Conservation (phyloP, 306 rosid genomes). For the Pueraria montana region DNA sequence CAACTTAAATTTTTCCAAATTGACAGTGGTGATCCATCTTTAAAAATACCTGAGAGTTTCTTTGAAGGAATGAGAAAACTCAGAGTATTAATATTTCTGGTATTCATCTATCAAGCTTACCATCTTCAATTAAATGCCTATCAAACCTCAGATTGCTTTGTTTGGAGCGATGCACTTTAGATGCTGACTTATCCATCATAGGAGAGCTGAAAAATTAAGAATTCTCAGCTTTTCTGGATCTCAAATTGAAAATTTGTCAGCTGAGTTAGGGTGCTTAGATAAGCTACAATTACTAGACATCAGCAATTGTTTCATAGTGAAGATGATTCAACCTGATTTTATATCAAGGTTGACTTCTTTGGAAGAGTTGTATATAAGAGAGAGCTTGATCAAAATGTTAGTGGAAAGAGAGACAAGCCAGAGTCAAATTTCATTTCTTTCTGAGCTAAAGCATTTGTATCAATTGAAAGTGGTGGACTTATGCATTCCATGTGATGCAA, state of each 20-base stretch:
- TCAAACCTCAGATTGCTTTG: conserved; percentile 11
- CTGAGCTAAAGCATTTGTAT: neutral
- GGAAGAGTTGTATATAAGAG: conserved; percentile 21
- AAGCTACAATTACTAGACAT: neutral
- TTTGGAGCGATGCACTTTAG: conserved; percentile 17
- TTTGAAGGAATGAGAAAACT: neutral
- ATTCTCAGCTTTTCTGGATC: conserved; percentile 29
- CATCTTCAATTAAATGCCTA: neutral
- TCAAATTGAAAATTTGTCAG: neutral
- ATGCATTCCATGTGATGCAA: neutral
- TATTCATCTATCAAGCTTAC: neutral
- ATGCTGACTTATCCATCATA: neutral
- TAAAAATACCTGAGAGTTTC: neutral
- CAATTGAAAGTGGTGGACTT: conserved; percentile 9
- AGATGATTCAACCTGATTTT: neutral
- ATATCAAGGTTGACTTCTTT: neutral
- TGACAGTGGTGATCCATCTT: neutral
- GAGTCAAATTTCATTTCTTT: neutral
- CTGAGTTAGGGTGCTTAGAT: neutral
- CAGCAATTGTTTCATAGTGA: neutral
- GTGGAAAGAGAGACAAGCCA: neutral
- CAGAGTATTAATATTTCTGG: conserved; percentile 5
- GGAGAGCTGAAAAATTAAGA: conserved; percentile 5
- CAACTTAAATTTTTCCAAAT: conserved; percentile 17
- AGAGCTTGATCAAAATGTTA: neutral